phyloP scores from a whole-genome alignment of 768 basidiomycete genomes.

The Agaricus sinodeliciosus region DNA sequence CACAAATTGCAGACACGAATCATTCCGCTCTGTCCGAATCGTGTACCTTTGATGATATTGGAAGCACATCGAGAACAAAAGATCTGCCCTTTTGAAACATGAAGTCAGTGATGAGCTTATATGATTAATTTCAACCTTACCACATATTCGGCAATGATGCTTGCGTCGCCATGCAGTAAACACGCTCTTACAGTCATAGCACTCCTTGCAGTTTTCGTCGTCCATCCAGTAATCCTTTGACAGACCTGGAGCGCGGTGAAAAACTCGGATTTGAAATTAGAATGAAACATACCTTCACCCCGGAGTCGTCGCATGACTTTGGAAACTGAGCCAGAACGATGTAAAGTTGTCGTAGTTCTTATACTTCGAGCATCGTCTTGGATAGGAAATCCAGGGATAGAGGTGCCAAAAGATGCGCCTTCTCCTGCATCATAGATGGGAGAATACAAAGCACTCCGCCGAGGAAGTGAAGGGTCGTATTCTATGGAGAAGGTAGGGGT shows the following conservation, averaged over 20 bases:
- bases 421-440: conserved; percentile 52
- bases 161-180: conserved; percentile 94
- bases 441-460: conserved; percentile 40
- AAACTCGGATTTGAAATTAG: background rate
- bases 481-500: conserved; percentile 63
- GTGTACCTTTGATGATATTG: conserved; percentile 89
- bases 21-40: conserved; percentile 94
- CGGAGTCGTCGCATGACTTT: conserved; percentile 87
- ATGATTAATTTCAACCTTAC: conserved; percentile 31
- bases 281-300: conserved; percentile 63
- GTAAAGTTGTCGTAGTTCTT: conserved; percentile 63
- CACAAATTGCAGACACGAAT: conserved; percentile 95
- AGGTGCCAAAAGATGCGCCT: conserved; percentile 54
- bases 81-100: conserved; percentile 65
- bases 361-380: conserved; percentile 87
- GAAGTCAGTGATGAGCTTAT: background rate
- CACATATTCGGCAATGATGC: conserved; percentile 97
- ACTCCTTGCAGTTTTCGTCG: conserved; percentile 91
- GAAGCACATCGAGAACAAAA: conserved; percentile 97
- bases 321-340: conserved; percentile 78
- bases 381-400: conserved; percentile 90
- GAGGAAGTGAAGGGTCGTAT: conserved; percentile 52
- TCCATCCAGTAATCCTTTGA: conserved; percentile 99
- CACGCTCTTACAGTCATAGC: conserved; percentile 90
- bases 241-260: conserved; percentile 43